Percentiles rank a stretch among this genome's conserved stretches.
These are phyloP conservation scores for Annulohypoxylon truncatum DNA, from an alignment of 2,329 filamentous ascomycete genomes.

Conservation along the genomic window DNA sequence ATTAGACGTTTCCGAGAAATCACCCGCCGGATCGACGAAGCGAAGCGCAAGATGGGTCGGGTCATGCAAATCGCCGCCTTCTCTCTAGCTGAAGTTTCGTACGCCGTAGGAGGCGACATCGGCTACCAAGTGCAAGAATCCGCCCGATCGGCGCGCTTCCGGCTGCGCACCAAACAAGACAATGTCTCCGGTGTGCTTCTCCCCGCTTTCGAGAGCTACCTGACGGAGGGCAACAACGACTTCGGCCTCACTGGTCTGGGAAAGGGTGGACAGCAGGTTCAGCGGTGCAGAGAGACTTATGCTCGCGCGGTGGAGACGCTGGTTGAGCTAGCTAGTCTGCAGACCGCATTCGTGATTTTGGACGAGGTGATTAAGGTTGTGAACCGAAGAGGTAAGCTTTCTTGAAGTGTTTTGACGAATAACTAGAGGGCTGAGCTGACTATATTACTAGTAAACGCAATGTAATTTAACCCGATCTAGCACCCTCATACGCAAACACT, in stretches of 20 bases:
- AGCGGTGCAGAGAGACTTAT: conserved; percentile 95
- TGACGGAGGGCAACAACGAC: conserved; percentile 90
- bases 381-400: conserved; percentile 83
- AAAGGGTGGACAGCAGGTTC: conserved; percentile 97
- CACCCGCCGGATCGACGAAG: conserved; percentile 95
- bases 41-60: conserved; percentile 98
- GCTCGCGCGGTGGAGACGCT: conserved; percentile 94
- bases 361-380: conserved; percentile 99
- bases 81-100: conserved; percentile 96
- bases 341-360: conserved; percentile 97
- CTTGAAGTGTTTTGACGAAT: background rate
- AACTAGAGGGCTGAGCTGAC: conserved; percentile 48
- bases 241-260: conserved; percentile 96
- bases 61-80: conserved; percentile 99
- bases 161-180: conserved; percentile 94
- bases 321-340: conserved; percentile 92
- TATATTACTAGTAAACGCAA: conserved; percentile 79
- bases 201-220: conserved; percentile 91
- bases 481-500: background rate
- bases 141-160: conserved; percentile 90
- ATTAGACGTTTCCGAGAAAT: conserved; percentile 93
- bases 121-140: conserved; percentile 98
- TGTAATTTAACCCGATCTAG: conserved; percentile 62
- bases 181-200: conserved; percentile 98
- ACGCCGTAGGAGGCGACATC: conserved; percentile 95